Evolutionary conservation across 2,329 filamentous ascomycete species (phyloP).

Genomic region (Rhexocercosporidium sp.): DNA sequence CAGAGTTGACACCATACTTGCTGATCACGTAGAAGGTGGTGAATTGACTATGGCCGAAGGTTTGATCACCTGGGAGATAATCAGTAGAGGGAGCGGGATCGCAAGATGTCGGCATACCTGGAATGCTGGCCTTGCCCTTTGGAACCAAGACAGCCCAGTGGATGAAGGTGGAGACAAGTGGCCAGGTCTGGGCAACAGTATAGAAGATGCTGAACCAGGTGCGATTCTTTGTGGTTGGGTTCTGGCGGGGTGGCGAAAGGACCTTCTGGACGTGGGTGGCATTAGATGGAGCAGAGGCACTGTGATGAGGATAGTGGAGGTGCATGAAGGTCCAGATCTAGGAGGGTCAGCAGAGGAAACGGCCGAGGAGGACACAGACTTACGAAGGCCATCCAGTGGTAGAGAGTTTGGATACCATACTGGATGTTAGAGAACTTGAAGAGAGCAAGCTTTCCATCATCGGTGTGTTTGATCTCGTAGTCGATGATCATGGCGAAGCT

Average conservation of each 20-base stretch:
- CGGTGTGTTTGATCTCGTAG: constrained; percentile 34
- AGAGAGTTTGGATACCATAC: constrained; percentile 39
- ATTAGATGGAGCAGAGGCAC: constrained; percentile 20
- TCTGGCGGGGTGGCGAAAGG: constrained; percentile 37
- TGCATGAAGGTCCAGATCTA: constrained; percentile 44
- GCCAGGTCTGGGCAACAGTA: constrained; percentile 37
- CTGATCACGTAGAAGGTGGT: constrained; percentile 36
- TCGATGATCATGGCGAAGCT: constrained; percentile 34
- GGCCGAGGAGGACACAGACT: constrained; percentile 20
- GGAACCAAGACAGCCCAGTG: constrained; percentile 42
- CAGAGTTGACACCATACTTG: constrained; percentile 37
- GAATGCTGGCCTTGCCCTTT: constrained; percentile 29
- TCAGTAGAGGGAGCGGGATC: constrained; percentile 17
- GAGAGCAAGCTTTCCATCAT: constrained; percentile 31
- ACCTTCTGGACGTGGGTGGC: constrained; percentile 30
- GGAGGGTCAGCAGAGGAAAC: background rate
- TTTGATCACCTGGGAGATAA: constrained; percentile 24
- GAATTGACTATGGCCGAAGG: constrained; percentile 33
- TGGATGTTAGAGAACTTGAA: constrained; percentile 41
- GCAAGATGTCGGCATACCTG: constrained; percentile 23
- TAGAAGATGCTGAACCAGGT: constrained; percentile 43
- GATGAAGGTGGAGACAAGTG: constrained; percentile 39
- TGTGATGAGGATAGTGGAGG: constrained; percentile 40
- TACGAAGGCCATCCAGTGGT: constrained; percentile 40
- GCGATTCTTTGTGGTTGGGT: constrained; percentile 33